Percentiles rank a stretch among this genome's conserved stretches.
These are phyloP conservation scores for Myriosclerotinia duriaeana DNA, from an alignment of 2,329 filamentous ascomycete species.

Conservation along the genomic window DNA sequence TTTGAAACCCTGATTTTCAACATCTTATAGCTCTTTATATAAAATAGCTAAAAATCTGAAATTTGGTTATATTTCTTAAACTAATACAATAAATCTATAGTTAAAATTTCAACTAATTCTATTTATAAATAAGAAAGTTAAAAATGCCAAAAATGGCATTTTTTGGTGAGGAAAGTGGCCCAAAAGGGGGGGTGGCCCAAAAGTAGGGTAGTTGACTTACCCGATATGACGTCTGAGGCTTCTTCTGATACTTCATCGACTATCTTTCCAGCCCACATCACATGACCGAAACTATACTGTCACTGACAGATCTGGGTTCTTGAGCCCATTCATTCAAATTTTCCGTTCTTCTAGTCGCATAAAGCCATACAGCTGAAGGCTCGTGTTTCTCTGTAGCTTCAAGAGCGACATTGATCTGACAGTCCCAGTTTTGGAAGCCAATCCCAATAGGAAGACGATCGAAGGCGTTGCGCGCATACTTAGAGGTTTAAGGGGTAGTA, in stretches of 20 bases:
- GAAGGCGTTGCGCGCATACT: not conserved
- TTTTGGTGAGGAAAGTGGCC: no score
- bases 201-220: no score
- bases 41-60: no score
- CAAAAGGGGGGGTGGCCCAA: no score
- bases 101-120: no score
- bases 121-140: no score
- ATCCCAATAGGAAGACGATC: slow-evolving; percentile 47
- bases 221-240: not conserved
- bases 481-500: not conserved
- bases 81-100: no score
- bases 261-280: slow-evolving; percentile 53
- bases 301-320: not conserved
- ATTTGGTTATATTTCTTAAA: no score
- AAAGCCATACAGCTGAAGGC: slow-evolving; percentile 49
- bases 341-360: slow-evolving; percentile 42
- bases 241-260: slow-evolving; percentile 37
- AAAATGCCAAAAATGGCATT: no score
- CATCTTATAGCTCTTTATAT: no score
- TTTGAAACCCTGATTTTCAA: no score
- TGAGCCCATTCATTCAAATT: slow-evolving; percentile 16
- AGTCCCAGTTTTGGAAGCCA: slow-evolving; percentile 49
- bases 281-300: slow-evolving; percentile 39
- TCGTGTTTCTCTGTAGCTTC: slow-evolving; percentile 37
- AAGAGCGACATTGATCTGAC: slow-evolving; percentile 41